Evolutionary conservation across 306 rosid genomes (phyloP), one percentile per base, ranked within the genome.

Genomic region (Trifolium pratense): DNA sequence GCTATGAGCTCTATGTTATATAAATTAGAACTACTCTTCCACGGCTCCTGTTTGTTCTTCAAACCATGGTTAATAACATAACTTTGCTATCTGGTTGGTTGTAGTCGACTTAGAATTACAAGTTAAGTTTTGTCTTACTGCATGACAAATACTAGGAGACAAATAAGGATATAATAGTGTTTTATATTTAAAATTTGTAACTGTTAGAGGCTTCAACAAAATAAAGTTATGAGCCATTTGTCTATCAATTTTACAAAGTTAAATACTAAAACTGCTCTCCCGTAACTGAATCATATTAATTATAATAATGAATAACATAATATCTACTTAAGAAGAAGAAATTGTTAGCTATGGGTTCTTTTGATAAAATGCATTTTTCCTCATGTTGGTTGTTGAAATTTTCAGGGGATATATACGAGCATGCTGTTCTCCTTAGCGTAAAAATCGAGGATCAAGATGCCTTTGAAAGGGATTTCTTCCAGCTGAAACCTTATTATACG

Each of bases 321-420:
- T 73, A 40, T 21, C 2, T 65, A 45, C 70, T 59, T 66, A 16
- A 34, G 18, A 72, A 5, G 16, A 25, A 68, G 11, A 12, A 2
- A 15, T 7, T 26, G 37, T 57, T 43, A 10, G 14, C 53, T 12
- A 12, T n/a, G 10, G 46, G 49, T 72, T 51, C 29, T 45, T 16
- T 45, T 52, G 62, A 61, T 26, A 18, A 72, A 60, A 23, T 40
- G 5, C 55, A 6, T 69, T 32, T 46, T 29, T 65, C 58, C 56
- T 37, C 39, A 59, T 63, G n/a, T n/a, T n/a, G 17, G 3, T 42
- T 53, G 65, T 76, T 87, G 68, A 63, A 79, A 80, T 51, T 84
- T 80, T 68, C 89, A 95, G 99, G 99, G 86, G 90, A 95, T 75
- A 88, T 95, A 73, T 95, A 95, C 1, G 99, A 95, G 87, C 96